phyloP scores from a whole-genome alignment of 1,284 basidiomycete species.

The Malassezia dermatis region DNA sequence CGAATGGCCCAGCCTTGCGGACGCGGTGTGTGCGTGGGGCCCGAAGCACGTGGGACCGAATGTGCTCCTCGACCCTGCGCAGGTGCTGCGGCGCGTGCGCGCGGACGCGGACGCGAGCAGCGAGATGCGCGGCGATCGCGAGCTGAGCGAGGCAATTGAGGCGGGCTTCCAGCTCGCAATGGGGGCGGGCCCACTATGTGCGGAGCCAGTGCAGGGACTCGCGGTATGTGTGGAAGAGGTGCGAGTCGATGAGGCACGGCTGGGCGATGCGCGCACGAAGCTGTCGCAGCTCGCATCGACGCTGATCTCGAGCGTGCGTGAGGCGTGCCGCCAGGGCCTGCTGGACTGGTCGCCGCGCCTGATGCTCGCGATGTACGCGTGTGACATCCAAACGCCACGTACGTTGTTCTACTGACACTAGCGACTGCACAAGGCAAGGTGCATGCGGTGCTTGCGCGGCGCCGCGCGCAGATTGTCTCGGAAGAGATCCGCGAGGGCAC shows the following conservation, averaged over 20 bases:
- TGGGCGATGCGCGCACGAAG: conserved; percentile 50
- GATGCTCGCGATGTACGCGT: conserved; percentile 96
- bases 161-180: conserved; percentile 90
- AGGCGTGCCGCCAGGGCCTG: conserved; percentile 75
- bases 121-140: conserved; percentile 8
- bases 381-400: conserved; percentile 97
- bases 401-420: conserved; percentile 51
- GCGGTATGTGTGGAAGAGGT: conserved; percentile 78
- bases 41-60: conserved; percentile 79
- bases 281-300: conserved; percentile 71
- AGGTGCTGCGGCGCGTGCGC: conserved; percentile 5
- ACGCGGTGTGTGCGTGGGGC: conserved; percentile 80
- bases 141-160: conserved; percentile 56
- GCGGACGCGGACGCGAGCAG: neutral
- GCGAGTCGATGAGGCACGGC: conserved; percentile 54
- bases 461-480: conserved; percentile 79
- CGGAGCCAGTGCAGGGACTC: conserved; percentile 86
- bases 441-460: conserved; percentile 82
- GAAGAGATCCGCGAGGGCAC: conserved; percentile 99
- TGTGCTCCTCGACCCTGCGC: conserved; percentile 61
- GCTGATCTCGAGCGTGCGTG: conserved; percentile 75
- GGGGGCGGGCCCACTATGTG: conserved; percentile 85
- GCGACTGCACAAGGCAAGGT: conserved; percentile 96
- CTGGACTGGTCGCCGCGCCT: conserved; percentile 95
- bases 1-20: conserved; percentile 67